A percentile compares a stretch with the other conserved stretches of the same genome.
These are phyloP conservation scores for Leccinellum rugosiceps DNA, from an alignment of 768 basidiomycete genomes.

Conservation along the genomic window DNA sequence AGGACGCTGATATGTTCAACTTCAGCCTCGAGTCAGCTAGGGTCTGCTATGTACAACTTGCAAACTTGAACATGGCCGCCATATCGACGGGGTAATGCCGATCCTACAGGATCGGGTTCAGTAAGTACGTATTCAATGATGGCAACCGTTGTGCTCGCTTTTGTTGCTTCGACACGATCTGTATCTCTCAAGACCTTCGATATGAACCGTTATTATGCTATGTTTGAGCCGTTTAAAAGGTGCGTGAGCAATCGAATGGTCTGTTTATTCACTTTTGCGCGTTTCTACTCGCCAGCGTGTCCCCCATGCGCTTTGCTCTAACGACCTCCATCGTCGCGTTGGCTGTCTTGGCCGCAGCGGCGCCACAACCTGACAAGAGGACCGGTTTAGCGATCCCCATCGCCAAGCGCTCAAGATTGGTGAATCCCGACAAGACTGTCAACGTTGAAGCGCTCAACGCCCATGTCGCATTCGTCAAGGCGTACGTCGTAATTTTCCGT, in stretches of 20 bases:
- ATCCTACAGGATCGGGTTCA: no score
- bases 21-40: no score
- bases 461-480: not conserved
- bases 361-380: not conserved
- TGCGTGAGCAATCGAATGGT: not conserved
- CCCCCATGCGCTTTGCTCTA: not conserved
- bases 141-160: not conserved
- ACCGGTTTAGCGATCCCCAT: conserved; percentile 7
- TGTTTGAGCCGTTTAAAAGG: not conserved
- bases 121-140: no score
- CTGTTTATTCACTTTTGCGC: not conserved
- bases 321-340: conserved; percentile 3
- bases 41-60: no score
- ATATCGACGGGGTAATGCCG: no score
- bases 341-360: conserved; percentile 4
- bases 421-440: conserved; percentile 8
- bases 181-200: not conserved
- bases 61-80: no score
- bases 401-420: conserved; percentile 1
- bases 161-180: not conserved
- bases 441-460: conserved; percentile 3
- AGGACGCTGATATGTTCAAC: no score
- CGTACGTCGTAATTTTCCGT: conserved; percentile 2
- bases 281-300: not conserved
- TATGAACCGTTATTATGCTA: not conserved